phyloP scores from a whole-genome alignment of 257 asterid species.

The Ballota nigra region DNA sequence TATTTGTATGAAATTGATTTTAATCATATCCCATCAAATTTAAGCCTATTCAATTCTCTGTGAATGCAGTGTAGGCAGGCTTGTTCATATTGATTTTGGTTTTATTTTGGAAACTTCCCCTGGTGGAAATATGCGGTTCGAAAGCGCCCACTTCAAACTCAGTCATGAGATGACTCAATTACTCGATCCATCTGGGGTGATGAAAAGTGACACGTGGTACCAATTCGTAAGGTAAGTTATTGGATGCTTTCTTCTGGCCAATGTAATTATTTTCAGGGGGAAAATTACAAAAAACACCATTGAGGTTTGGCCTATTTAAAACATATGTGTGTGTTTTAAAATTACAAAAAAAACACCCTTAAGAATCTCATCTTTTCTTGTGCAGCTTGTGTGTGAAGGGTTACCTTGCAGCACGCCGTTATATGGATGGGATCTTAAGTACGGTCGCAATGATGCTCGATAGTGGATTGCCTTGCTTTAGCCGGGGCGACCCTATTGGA shows the following conservation, averaged over 20 bases:
- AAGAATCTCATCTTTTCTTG: neutral
- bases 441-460: conserved; percentile 83
- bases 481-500: conserved; percentile 97
- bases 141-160: conserved; percentile 96
- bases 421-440: conserved; percentile 88
- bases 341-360: too few relatives aligned
- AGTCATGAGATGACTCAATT: conserved; percentile 99
- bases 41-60: conserved; percentile 17
- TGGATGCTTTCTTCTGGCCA: neutral
- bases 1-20: neutral
- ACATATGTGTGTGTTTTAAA: neutral
- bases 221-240: conserved; percentile 71
- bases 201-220: conserved; percentile 96
- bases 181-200: conserved; percentile 94
- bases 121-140: conserved; percentile 95
- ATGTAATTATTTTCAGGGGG: neutral
- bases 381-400: conserved; percentile 96
- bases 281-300: neutral
- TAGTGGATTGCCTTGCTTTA: conserved; percentile 97
- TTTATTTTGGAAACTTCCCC: conserved; percentile 98
- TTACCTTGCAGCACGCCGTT: conserved; percentile 90
- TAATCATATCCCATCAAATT: neutral
- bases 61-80: conserved; percentile 83
- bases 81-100: conserved; percentile 98
- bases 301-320: neutral